Evolutionary conservation across 139 green algal genomes (phyloP), one percentile per base, ranked within the genome.

Genomic region (Pleodorina starrii): DNA sequence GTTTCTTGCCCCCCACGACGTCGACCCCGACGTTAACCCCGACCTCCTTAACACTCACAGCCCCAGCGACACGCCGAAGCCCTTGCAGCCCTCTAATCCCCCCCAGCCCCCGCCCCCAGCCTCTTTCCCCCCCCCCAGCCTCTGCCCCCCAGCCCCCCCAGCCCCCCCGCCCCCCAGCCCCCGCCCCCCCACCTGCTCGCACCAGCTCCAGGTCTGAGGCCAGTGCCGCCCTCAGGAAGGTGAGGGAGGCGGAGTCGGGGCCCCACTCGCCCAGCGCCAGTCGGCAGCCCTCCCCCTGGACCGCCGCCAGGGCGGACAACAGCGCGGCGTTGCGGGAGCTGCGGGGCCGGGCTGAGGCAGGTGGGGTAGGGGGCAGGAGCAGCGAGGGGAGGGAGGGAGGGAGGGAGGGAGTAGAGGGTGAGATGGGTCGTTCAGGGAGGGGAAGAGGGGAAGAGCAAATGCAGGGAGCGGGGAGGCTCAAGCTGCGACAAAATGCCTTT

Each of bases 171-270:
- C 32, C 46, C 72, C 40, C 36, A 10, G 38, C 19, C 40, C 25
- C 44, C 74, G 32, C 9, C 68, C 68, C 68, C 90, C 72, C 90
- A 77, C 91, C 92, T 81, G 92, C 89, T 17, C 84, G 63, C 21
- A 95, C 83, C 16, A 95, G 86, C 75, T 93, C 92, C 40, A 84
- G 82, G 68, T 93, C 89, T 7, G 82, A 79, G 1, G 75, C 89
- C 44, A 94, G n/a, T 10, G 84, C 83, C 5, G 90, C 92, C 14
- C 92, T 76, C 27, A 93, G 54, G 46, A 57, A 90, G 27, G 92
- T 84, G 17, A 95, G 71, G 1, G 75, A 66, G 1, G 89, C 88
- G 1, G 40, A 36, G 54, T 95, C 92, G 5, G 92, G 92, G 5
- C 92, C 92, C 3, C 29, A 1, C 12, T 57, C 75, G 3, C 74